Conservation (phyloP, 768 basidiomycete species). For the Saitozyma sp. region DNA sequence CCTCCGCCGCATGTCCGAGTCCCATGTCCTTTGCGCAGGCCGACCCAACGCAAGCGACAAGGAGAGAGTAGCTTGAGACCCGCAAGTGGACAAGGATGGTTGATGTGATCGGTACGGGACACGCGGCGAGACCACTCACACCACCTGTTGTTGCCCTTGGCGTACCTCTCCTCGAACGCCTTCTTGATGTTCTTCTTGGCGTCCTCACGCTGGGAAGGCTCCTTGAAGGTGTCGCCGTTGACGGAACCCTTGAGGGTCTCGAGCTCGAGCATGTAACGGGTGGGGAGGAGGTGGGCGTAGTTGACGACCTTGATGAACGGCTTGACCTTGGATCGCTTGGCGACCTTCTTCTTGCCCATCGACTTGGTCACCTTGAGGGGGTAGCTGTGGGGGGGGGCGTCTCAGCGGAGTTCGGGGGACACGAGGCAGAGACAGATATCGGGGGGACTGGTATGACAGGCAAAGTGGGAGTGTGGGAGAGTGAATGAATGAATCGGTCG, state of each 20-base stretch:
- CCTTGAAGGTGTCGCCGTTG: constrained; percentile 88
- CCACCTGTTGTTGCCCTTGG: constrained; percentile 94
- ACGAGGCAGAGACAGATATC: constrained; percentile 1
- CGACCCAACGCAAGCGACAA: no score
- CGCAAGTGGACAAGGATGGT: not conserved
- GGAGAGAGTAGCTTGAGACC: not conserved
- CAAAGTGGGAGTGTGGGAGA: not conserved
- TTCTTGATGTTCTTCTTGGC: constrained; percentile 97
- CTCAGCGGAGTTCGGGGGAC: not conserved
- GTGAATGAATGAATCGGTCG: not conserved
- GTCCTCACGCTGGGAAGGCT: constrained; percentile 90
- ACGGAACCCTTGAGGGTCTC: constrained; percentile 89
- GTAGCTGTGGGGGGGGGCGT: constrained; percentile 57
- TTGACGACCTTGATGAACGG: constrained; percentile 99
- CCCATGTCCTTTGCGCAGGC: no score
- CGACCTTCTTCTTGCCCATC: constrained; percentile 95
- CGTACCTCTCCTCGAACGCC: constrained; percentile 91
- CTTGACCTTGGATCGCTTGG: constrained; percentile 93
- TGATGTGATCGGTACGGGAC: not conserved
- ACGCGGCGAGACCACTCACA: constrained; percentile 51
- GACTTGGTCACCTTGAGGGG: constrained; percentile 95
- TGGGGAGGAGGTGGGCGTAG: constrained; percentile 99
- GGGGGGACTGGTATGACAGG: no score
- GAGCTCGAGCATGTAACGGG: constrained; percentile 95
- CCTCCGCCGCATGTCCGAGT: no score